These are phyloP conservation scores for Metschnikowia matae DNA, from an alignment of 805 yeast genomes.

Conservation along the genomic window DNA sequence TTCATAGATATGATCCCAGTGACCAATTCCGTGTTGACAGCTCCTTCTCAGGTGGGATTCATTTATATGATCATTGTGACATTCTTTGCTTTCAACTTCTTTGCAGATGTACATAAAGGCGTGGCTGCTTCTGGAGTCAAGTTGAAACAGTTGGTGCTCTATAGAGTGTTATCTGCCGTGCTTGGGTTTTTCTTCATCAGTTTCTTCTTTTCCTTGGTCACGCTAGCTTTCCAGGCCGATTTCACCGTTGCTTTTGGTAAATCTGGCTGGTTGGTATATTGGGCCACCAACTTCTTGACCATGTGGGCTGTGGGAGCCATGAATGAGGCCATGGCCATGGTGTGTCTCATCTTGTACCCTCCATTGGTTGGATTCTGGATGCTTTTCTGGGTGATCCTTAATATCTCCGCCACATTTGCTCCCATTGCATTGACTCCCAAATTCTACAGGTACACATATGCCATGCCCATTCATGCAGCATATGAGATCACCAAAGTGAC, in stretches of 20 bases:
- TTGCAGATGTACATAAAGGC: slow-evolving; percentile 47
- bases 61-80: slow-evolving; percentile 68
- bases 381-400: slow-evolving; percentile 62
- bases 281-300: slow-evolving; percentile 65
- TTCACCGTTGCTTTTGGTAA: slow-evolving; percentile 56
- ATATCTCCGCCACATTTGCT: slow-evolving; percentile 65
- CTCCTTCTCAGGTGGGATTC: slow-evolving; percentile 73
- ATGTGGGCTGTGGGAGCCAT: slow-evolving; percentile 77
- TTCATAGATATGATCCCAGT: slow-evolving; percentile 49
- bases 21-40: slow-evolving; percentile 47
- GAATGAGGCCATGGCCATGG: slow-evolving; percentile 58
- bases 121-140: slow-evolving; percentile 44
- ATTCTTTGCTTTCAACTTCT: slow-evolving; percentile 66
- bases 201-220: slow-evolving; percentile 53
- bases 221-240: slow-evolving; percentile 65
- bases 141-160: slow-evolving; percentile 44
- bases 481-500: slow-evolving; percentile 58
- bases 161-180: slow-evolving; percentile 49
- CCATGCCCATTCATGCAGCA: slow-evolving; percentile 65
- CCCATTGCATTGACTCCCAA: slow-evolving; percentile 56
- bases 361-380: slow-evolving; percentile 71
- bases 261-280: slow-evolving; percentile 68
- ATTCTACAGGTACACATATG: slow-evolving; percentile 64
- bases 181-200: slow-evolving; percentile 55
- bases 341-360: slow-evolving; percentile 52